Conservation (phyloP, 2,329 filamentous ascomycete species). For the Pezicula neosporulosa region DNA sequence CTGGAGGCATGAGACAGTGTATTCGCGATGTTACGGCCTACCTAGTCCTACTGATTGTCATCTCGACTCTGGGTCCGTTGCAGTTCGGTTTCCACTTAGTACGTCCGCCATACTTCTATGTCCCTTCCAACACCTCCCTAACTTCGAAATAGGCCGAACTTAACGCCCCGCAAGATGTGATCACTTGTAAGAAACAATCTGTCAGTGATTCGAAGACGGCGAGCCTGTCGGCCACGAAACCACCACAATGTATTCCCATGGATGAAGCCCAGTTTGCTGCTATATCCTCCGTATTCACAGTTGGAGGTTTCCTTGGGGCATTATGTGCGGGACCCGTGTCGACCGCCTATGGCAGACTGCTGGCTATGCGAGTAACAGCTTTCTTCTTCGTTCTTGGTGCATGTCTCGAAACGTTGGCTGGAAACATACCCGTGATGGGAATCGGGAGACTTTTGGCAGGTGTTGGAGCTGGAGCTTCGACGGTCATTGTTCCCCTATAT, state of each 20-base stretch:
- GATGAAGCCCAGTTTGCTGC: conserved; percentile 75
- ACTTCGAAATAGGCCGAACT: conserved; percentile 68
- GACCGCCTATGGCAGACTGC: conserved; percentile 69
- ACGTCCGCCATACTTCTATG: conserved; percentile 25
- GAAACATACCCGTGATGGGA: conserved; percentile 63
- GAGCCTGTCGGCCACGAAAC: conserved; percentile 27
- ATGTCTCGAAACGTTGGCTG: conserved; percentile 68
- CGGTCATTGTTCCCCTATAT: conserved; percentile 92
- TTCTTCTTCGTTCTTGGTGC: conserved; percentile 75
- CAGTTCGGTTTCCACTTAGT: conserved; percentile 95
- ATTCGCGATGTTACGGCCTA: conserved; percentile 59
- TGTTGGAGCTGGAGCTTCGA: conserved; percentile 80
- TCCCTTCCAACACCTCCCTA: neutral
- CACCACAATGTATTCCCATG: conserved; percentile 87
- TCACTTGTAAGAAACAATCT: conserved; percentile 73
- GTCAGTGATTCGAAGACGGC: conserved; percentile 31
- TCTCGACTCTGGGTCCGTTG: conserved; percentile 81
- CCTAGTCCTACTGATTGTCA: conserved; percentile 70
- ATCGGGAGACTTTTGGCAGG: conserved; percentile 78
- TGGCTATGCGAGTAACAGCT: conserved; percentile 74
- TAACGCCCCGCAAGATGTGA: conserved; percentile 90
- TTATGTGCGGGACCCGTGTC: conserved; percentile 77
- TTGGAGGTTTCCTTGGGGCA: conserved; percentile 84
- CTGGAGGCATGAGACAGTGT: conserved; percentile 26
- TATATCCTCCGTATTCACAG: conserved; percentile 85